Conservation (phyloP, 495 filamentous ascomycete species). For the Saxophila tyrrhenica region DNA sequence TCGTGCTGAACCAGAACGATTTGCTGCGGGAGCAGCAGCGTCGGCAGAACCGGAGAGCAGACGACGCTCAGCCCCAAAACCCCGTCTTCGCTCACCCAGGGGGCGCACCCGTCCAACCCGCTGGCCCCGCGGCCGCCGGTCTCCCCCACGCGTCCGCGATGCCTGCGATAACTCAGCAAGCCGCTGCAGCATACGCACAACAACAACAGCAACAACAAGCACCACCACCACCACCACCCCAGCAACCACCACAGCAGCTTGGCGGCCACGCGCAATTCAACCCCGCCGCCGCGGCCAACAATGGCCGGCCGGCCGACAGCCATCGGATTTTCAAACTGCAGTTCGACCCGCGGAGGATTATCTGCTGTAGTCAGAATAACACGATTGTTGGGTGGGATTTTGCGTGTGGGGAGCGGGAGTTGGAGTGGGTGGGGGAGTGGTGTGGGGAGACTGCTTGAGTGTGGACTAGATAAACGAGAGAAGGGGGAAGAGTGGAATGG, state of each 20-base stretch:
- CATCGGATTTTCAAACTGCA: slow-evolving; percentile 88
- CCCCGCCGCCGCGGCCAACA: neutral
- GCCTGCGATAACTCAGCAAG: no score
- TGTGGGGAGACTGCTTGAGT: slow-evolving; percentile 15
- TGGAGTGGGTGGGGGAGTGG: slow-evolving; percentile 51
- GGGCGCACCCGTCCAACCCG: no score
- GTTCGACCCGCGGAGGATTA: slow-evolving; percentile 87
- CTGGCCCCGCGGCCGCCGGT: no score
- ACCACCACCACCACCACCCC: slow-evolving; percentile 1
- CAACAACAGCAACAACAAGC: no score
- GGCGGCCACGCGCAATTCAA: neutral
- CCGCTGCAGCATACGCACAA: no score
- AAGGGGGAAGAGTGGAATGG: neutral
- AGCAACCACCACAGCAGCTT: neutral
- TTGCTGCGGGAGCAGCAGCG: slow-evolving; percentile 24
- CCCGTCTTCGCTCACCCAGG: no score
- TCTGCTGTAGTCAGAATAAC: slow-evolving; percentile 83
- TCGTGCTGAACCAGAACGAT: slow-evolving; percentile 36
- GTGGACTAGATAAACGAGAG: no score
- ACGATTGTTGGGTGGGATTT: slow-evolving; percentile 98
- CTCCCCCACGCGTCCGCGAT: no score
- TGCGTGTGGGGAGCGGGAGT: slow-evolving; percentile 73
- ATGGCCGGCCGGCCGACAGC: no score
- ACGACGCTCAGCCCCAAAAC: no score
- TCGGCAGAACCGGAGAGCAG: neutral